phyloP scores from a whole-genome alignment of 805 yeast genomes.

The Diddensiella transvaalensis region DNA sequence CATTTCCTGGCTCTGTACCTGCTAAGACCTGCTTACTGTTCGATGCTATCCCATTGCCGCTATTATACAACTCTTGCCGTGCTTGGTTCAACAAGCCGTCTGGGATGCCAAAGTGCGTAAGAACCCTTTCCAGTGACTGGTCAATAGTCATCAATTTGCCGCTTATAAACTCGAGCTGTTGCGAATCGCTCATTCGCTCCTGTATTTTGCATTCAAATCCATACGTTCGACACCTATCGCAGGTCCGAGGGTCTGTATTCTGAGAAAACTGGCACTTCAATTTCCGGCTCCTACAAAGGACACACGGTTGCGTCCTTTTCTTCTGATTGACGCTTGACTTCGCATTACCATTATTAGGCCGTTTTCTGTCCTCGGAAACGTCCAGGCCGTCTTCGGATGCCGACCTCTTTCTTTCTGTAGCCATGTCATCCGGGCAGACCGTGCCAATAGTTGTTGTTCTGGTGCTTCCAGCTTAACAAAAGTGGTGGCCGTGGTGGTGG shows the following conservation, averaged over 20 bases:
- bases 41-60: not conserved
- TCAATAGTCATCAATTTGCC: constrained; percentile 16
- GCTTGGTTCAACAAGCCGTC: constrained; percentile 1
- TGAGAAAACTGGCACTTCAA: constrained; percentile 21
- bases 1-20: not conserved
- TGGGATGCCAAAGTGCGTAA: constrained; percentile 3
- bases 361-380: not conserved
- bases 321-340: not conserved
- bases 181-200: constrained; percentile 9
- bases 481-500: too few species aligned
- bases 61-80: not conserved
- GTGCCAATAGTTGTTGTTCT: too few species aligned
- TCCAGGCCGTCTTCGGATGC: not conserved
- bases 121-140: constrained; percentile 10
- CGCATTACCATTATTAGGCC: not conserved
- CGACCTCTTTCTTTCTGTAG: not conserved
- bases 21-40: not conserved
- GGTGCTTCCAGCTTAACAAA: too few species aligned
- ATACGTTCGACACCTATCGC: constrained; percentile 20
- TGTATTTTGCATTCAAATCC: constrained; percentile 20
- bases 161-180: constrained; percentile 14
- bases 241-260: constrained; percentile 14
- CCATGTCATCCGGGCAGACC: not conserved
- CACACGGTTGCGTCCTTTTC: constrained; percentile 23
- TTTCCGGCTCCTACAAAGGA: constrained; percentile 19